Evolutionary conservation across 306 rosid species (phyloP).

Genomic region (Acacia confusa): DNA sequence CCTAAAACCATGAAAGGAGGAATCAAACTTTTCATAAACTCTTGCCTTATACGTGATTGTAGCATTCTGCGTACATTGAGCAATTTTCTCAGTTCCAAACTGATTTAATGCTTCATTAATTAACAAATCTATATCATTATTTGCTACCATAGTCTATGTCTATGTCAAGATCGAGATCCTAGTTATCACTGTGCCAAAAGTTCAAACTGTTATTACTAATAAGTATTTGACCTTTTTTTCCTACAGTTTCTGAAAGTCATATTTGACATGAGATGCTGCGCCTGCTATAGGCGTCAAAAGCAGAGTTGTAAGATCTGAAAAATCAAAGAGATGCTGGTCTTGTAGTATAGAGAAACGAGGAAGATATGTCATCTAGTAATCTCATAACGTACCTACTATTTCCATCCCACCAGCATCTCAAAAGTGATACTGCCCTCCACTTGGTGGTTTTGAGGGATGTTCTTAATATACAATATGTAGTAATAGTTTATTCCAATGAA

Average conservation of each 20-base stretch:
- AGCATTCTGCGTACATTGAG: neutral
- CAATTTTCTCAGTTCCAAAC: neutral
- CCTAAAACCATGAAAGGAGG: neutral
- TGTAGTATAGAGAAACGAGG: neutral
- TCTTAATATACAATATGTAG: neutral
- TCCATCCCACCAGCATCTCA: conserved; percentile 4
- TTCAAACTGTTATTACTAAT: neutral
- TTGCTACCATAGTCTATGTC: neutral
- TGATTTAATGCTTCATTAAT: neutral
- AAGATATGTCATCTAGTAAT: neutral
- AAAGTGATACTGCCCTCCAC: neutral
- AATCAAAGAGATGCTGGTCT: neutral
- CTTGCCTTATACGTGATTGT: neutral
- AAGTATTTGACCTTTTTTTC: neutral
- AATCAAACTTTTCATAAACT: neutral
- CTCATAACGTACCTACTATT: conserved; percentile 4
- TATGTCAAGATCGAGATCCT: neutral
- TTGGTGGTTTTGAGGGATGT: conserved; percentile 22
- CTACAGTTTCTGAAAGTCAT: neutral
- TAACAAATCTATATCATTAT: neutral
- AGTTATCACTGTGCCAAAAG: neutral
- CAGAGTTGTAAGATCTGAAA: neutral
- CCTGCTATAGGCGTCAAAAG: neutral
- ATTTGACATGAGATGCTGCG: neutral
- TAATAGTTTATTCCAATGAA: conserved; percentile 49